These are phyloP conservation scores for Babesia sp. DNA, from an alignment of 169 alveolate species.

Conservation along the genomic window DNA sequence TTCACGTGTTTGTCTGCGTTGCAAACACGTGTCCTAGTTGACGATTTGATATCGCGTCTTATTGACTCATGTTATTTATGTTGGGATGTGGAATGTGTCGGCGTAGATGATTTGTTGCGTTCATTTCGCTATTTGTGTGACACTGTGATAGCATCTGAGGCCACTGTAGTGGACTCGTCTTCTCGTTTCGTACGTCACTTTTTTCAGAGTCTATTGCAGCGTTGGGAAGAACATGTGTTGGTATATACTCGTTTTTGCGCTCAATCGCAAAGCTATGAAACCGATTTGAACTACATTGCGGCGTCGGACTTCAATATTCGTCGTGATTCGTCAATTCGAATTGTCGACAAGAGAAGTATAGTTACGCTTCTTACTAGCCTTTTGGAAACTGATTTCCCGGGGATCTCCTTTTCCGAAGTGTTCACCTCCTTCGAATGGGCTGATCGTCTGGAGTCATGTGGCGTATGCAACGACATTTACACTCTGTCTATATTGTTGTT, in stretches of 20 bases:
- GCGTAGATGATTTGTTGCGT: background rate
- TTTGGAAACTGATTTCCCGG: background rate
- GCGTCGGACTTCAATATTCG: background rate
- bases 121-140: background rate
- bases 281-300: background rate
- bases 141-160: background rate
- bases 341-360: background rate
- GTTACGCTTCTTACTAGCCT: background rate
- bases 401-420: background rate
- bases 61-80: background rate
- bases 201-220: background rate
- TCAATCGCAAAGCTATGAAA: conserved; percentile 18
- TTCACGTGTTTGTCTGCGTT: background rate
- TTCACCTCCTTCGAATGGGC: conserved; percentile 15
- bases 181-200: background rate
- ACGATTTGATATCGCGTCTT: conserved; percentile 5
- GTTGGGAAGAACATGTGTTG: conserved; percentile 25
- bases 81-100: conserved; percentile 17
- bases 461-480: conserved; percentile 26
- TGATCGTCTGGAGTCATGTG: background rate
- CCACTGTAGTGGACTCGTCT: background rate
- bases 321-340: background rate
- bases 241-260: conserved; percentile 12
- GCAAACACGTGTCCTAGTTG: background rate
- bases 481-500: conserved; percentile 12